phyloP scores from a whole-genome alignment of 2,329 filamentous ascomycete genomes.

The Colletotrichum sp. region DNA sequence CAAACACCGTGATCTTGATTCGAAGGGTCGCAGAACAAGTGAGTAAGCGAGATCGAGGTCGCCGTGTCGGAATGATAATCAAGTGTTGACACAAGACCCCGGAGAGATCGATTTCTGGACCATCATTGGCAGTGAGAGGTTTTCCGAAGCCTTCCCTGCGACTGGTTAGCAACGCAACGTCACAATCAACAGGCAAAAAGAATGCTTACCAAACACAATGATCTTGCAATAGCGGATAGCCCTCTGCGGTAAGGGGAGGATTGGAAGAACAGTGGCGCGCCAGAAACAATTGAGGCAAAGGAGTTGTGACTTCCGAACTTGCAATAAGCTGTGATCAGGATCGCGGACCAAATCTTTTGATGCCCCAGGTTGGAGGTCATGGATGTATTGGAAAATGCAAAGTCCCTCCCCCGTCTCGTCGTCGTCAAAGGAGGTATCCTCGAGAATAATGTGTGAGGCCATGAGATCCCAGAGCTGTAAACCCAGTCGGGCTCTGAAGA shows the following conservation, averaged over 20 bases:
- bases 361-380: neutral
- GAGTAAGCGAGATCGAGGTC: neutral
- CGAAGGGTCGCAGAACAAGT: neutral
- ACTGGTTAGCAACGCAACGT: neutral
- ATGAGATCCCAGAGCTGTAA: neutral
- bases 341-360: neutral
- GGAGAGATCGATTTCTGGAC: neutral
- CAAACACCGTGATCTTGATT: neutral
- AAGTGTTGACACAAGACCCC: no score
- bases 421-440: neutral
- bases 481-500: neutral
- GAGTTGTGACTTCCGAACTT: neutral
- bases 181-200: neutral
- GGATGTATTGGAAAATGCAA: neutral
- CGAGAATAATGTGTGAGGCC: neutral
- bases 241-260: neutral
- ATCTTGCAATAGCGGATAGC: neutral
- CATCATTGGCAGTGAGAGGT: neutral
- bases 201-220: neutral
- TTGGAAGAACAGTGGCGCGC: neutral
- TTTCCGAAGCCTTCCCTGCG: neutral
- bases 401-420: neutral
- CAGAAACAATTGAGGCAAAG: rapidly evolving
- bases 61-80: no score
- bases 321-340: neutral